Percentiles rank a stretch among this genome's conserved stretches.
Evolutionary conservation across 1,139 yeast species (phyloP).

Genomic region (Yamadazyma jaroonii): DNA sequence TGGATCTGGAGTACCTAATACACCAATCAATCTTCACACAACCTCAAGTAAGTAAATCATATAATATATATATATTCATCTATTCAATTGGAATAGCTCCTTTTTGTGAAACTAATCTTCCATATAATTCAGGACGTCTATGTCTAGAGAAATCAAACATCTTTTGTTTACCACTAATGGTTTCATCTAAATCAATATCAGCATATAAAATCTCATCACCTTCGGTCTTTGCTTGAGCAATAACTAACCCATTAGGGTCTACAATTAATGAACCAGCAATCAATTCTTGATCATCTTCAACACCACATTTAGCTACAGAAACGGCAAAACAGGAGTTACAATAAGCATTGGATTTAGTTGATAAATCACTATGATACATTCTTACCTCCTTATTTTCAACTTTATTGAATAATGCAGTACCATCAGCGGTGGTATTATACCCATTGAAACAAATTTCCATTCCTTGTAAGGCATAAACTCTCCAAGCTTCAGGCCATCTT

Average conservation of each 20-base stretch:
- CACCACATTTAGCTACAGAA: slow-evolving; percentile 29
- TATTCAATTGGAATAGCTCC: slow-evolving; percentile 13
- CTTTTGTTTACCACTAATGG: slow-evolving; percentile 26
- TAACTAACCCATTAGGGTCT: slow-evolving; percentile 27
- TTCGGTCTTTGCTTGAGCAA: slow-evolving; percentile 28
- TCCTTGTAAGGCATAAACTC: slow-evolving; percentile 28
- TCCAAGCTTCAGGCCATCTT: slow-evolving; percentile 40
- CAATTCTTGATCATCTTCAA: slow-evolving; percentile 28
- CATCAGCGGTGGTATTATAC: slow-evolving; percentile 27
- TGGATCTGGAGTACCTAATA: slow-evolving; percentile 21
- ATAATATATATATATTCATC: no score
- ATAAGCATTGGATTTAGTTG: slow-evolving; percentile 29
- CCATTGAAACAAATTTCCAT: slow-evolving; percentile 28
- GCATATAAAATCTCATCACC: slow-evolving; percentile 28
- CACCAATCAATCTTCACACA: slow-evolving; percentile 15
- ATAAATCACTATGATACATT: slow-evolving; percentile 25
- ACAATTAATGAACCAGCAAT: slow-evolving; percentile 30
- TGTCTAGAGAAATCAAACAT: slow-evolving; percentile 32
- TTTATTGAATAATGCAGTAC: slow-evolving; percentile 14
- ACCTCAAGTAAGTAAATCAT: no score
- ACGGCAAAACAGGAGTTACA: slow-evolving; percentile 28
- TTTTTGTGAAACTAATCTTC: slow-evolving; percentile 18
- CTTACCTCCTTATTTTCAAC: slow-evolving; percentile 22
- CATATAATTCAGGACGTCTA: slow-evolving; percentile 28
- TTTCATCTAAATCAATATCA: slow-evolving; percentile 28